phyloP scores from a whole-genome alignment of 345 rosid species.

The Cardamine resedifolia region DNA sequence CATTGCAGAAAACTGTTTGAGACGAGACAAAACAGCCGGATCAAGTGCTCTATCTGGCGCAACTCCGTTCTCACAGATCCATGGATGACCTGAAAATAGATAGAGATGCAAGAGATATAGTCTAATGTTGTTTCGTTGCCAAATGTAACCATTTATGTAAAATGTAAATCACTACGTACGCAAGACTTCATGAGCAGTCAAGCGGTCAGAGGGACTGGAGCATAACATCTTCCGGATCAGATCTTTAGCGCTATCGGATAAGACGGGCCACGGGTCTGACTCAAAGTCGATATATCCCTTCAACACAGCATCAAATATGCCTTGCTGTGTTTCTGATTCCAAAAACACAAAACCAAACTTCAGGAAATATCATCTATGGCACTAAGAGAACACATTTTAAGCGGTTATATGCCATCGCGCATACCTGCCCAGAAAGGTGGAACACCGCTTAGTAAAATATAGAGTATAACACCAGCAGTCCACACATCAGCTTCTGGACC shows the following conservation, averaged over 20 bases:
- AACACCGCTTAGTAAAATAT: constrained; percentile 93
- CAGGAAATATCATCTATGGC: not conserved
- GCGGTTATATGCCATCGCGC: not conserved
- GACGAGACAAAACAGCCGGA: constrained; percentile 96
- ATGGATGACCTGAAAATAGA: constrained; percentile 76
- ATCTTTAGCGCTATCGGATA: constrained; percentile 91
- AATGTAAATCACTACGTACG: constrained; percentile 51
- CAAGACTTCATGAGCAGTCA: constrained; percentile 96
- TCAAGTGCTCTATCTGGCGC: constrained; percentile 96
- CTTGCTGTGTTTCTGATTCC: constrained; percentile 87
- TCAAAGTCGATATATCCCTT: constrained; percentile 92
- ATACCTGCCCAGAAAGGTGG: constrained; percentile 99
- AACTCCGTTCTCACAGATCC: constrained; percentile 97
- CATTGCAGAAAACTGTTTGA: constrained; percentile 98
- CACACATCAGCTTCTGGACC: constrained; percentile 99
- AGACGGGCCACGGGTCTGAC: constrained; percentile 94
- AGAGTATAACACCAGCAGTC: constrained; percentile 97
- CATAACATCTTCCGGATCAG: constrained; percentile 85
- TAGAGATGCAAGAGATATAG: constrained; percentile 43
- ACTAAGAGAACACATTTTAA: not conserved
- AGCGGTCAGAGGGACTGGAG: constrained; percentile 66
- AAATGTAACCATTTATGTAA: constrained; percentile 7
- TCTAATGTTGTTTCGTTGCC: not conserved
- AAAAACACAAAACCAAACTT: constrained; percentile 26
- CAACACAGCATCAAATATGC: constrained; percentile 97